Evolutionary conservation across 345 rosid species (phyloP), one percentile per base, ranked within the genome.

Genomic region (Hibiscus trionum): DNA sequence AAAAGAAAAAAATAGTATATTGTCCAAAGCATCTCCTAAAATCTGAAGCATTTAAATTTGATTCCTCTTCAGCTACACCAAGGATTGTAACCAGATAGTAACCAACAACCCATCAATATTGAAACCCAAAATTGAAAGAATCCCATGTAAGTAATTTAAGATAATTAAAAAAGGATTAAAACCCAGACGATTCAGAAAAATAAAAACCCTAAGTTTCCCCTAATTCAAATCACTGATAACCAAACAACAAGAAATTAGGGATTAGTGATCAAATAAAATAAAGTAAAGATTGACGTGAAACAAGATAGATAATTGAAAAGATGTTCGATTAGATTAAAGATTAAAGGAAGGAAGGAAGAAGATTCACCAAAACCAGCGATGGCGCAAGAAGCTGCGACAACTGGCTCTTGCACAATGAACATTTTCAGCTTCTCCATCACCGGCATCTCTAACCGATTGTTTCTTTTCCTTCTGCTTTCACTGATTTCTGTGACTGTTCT

Each of bases 401-500:
- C 91, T 1, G 99, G 98, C 80, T 95, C 98, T 74, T 92, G 96
- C 66, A 84, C 98, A 1, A 89, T 86, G 73, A 95, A 89, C 71
- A 90, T 89, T 83, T 84, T 92, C 77, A 95, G 77, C 82, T 80
- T 92, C 84, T 85, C 88, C 93, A 92, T 92, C 74, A 87, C 80
- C 72, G 94, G 73, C 98, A 95, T 50, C 55, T 50, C 17, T 7
- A 8, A 3, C 16, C 63, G 65, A 69, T 11, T 21, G 24, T 21
- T 21, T 52, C 29, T 44, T 26, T 15, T 50, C 15, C 5, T 37
- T 17, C 29, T 35, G 67, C 27, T 50, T 29, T 39, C 42, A 7
- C 27, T 9, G 46, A 39, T 9, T 71, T 5, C 19, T 37, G 42
- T 9, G 27, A 9, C 6, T 19, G 37, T 14, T 14, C 68, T 50